Percentiles rank a stretch among this genome's conserved stretches.
phyloP scores from a whole-genome alignment of 257 asterid species.

The Penstemon newberryi region DNA sequence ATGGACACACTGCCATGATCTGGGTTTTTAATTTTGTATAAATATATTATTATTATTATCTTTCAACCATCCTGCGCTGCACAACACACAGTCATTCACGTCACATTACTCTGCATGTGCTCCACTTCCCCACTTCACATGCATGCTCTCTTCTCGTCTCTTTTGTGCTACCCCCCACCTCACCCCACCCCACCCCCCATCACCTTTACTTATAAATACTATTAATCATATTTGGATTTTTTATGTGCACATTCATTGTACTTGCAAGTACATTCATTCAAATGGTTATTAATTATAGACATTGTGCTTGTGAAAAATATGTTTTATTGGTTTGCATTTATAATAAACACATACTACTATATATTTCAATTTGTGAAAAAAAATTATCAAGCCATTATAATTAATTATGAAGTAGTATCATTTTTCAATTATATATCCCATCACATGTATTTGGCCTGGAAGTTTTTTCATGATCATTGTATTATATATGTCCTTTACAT shows the following conservation, averaged over 20 bases:
- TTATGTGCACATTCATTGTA: constrained; percentile 63
- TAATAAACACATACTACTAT: too few species aligned
- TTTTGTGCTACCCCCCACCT: neutral
- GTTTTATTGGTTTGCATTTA: constrained; percentile 3
- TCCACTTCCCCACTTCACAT: constrained; percentile 59
- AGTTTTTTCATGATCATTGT: too few species aligned
- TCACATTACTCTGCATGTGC: constrained; percentile 73
- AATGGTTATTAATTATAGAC: constrained; percentile 1
- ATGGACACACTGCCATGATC: constrained; percentile 54
- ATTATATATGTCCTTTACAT: too few species aligned
- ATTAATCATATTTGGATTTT: neutral
- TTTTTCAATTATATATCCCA: too few species aligned
- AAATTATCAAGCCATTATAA: too few species aligned
- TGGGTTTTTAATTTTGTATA: constrained; percentile 20
- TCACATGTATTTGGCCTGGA: too few species aligned
- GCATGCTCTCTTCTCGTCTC: constrained; percentile 31
- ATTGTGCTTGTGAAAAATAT: constrained; percentile 21
- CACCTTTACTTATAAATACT: neutral
- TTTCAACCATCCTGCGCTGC: constrained; percentile 40
- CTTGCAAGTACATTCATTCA: constrained; percentile 62
- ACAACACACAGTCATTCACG: constrained; percentile 36
- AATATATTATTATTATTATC: constrained; percentile 37
- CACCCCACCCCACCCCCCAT: constrained; percentile 2
- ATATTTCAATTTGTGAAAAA: too few species aligned
- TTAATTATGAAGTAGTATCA: too few species aligned